Conservation (phyloP, 768 basidiomycete genomes). For the Leccinum fibrillosum region DNA sequence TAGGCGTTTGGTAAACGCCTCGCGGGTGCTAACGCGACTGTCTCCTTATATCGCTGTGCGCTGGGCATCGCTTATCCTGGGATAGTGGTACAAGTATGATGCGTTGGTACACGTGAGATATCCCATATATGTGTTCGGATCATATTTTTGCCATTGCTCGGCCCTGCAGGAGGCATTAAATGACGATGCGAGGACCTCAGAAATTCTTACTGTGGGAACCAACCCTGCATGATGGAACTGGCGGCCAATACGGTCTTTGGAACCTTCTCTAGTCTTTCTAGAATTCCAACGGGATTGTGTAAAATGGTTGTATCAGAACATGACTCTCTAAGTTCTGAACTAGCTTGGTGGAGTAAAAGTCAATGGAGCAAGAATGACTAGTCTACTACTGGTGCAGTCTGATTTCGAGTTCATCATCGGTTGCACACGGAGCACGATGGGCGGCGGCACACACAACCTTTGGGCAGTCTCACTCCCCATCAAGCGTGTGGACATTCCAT, state of each 20-base stretch:
- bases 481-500: not conserved
- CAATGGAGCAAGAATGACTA: not conserved
- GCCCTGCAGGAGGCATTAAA: conserved; percentile 2
- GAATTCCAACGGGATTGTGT: not conserved
- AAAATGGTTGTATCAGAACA: not conserved
- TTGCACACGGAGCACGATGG: not conserved
- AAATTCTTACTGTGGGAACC: not conserved
- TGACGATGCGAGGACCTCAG: not conserved
- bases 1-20: conserved; percentile 6
- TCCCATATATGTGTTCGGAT: conserved; percentile 7
- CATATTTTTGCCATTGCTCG: not conserved
- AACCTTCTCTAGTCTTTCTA: not conserved
- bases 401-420: not conserved
- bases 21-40: conserved; percentile 3
- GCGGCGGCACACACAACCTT: not conserved
- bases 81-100: not conserved
- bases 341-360: not conserved
- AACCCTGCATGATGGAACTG: not conserved
- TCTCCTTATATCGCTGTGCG: not conserved
- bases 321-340: not conserved
- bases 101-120: not conserved
- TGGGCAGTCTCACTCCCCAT: not conserved
- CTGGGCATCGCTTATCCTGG: conserved; percentile 3
- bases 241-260: not conserved
- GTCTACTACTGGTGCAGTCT: not conserved